Percentiles rank a stretch among this genome's conserved stretches.
phyloP scores from a whole-genome alignment of 2,329 filamentous ascomycete genomes.

The Emericellopsis cladophorae region DNA sequence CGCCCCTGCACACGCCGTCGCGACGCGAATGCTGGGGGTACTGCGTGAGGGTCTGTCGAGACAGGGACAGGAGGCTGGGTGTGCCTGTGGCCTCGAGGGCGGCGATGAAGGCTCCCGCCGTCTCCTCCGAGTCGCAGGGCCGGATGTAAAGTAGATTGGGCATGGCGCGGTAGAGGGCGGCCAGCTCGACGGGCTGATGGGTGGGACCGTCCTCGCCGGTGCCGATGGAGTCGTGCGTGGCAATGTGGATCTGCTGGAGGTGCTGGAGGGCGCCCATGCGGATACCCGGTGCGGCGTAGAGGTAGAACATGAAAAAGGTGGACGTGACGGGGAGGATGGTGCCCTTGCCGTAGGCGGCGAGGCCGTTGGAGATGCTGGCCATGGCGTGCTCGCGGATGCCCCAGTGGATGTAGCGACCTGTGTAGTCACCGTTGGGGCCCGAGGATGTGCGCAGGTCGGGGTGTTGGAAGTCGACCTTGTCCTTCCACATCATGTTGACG shows the following conservation, averaged over 20 bases:
- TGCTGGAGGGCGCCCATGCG: constrained; percentile 46
- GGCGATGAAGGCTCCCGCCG: constrained; percentile 36
- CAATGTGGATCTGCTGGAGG: constrained; percentile 44
- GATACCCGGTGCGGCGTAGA: constrained; percentile 42
- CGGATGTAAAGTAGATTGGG: constrained; percentile 49
- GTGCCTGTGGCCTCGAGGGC: constrained; percentile 28
- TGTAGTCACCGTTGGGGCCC: constrained; percentile 40
- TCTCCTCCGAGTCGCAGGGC: constrained; percentile 45
- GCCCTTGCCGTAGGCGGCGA: constrained; percentile 42
- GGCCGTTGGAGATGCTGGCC: constrained; percentile 42
- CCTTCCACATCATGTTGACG: constrained; percentile 42
- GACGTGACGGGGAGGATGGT: constrained; percentile 46
- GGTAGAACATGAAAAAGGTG: constrained; percentile 52
- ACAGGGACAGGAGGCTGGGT: constrained; percentile 34
- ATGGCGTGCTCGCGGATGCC: constrained; percentile 52
- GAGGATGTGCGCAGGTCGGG: constrained; percentile 24
- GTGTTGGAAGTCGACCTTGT: constrained; percentile 35
- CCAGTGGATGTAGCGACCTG: constrained; percentile 45
- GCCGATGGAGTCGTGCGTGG: constrained; percentile 48
- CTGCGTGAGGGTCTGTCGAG: constrained; percentile 28
- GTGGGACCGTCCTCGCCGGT: constrained; percentile 49
- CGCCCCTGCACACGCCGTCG: constrained; percentile 27
- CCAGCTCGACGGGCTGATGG: constrained; percentile 47
- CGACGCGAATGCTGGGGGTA: constrained; percentile 23
- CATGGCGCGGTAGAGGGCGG: constrained; percentile 47